Evolutionary conservation across 129 eudicot species (phyloP), one percentile per base, ranked within the genome.

Genomic region (Erigeron canadensis): DNA sequence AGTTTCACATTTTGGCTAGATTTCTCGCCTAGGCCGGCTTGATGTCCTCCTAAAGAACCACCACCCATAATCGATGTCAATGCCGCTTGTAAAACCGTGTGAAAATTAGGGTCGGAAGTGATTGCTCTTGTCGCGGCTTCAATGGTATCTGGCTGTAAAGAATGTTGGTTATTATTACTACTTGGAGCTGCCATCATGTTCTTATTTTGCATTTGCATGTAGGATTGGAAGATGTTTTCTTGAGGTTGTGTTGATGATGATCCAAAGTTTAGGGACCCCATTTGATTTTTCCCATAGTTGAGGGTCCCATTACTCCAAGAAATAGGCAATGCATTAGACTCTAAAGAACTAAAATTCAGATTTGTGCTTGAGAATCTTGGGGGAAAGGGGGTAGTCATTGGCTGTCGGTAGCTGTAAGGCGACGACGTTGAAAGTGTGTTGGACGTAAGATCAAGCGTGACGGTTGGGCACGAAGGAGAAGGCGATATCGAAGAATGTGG

Each of bases 391-490:
- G 77, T n/a, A 41, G 77, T 7, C 11, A 75, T 12, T 5, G 77
- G 67, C 43, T 67, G 70, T 54, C 74, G 83, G 77, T 78, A 63
- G 57, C 40, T 78, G 44, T 86, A 74, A 23, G 79, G 87, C 8
- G 96, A 84, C 4, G 88, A 62, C 50, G 91, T 84, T 3, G 93
- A 79, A n/a, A 84, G 70, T 8, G 92, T 72, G 88, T 72, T 81
- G 19, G 98, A 87, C 10, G 98, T 89, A 69, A 94, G 95, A 71
- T 94, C 98, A 4, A 94, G 95, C 0, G 98, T 94, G 56, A 94
- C 83, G 4, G 98, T 87, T 9, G 97, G 97, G 77, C 79, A 84
- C 0, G 91, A 73, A 37, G 96, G 78, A 0, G 96, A 71, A 1
- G 96, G 82, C 2, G 93, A 74, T 62, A 89, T 81, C 40, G 96